A percentile compares a stretch with the other conserved stretches of the same genome.
phyloP scores from a whole-genome alignment of 306 rosid genomes.

The Fagus sylvatica region DNA sequence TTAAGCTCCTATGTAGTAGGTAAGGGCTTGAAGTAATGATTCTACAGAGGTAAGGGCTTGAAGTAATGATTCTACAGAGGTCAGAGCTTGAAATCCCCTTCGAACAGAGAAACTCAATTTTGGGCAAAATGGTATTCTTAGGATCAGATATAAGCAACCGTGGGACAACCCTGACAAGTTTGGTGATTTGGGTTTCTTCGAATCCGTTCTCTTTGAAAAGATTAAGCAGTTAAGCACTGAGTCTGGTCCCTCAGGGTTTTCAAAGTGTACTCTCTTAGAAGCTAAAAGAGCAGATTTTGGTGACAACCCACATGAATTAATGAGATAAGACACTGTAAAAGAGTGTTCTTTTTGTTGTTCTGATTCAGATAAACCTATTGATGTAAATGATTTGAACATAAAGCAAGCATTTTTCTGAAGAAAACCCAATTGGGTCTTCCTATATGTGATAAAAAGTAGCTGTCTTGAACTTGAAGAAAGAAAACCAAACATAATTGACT shows the following conservation, averaged over 20 bases:
- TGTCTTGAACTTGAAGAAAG: too few relatives aligned
- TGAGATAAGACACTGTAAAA: slow-evolving; percentile 36
- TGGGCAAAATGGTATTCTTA: slow-evolving; percentile 35
- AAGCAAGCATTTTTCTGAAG: not conserved
- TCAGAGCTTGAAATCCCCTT: slow-evolving; percentile 33
- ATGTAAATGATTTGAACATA: slow-evolving; percentile 2
- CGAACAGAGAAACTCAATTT: slow-evolving; percentile 34
- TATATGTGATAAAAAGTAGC: too few relatives aligned
- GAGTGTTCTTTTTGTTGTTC: not conserved
- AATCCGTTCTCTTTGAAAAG: slow-evolving; percentile 34
- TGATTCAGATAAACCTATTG: not conserved
- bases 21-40: not conserved
- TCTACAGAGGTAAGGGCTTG: too few relatives aligned
- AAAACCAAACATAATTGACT: too few relatives aligned
- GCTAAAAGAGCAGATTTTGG: slow-evolving; percentile 27
- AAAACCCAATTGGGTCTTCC: not conserved
- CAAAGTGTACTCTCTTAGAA: not conserved
- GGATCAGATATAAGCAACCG: slow-evolving; percentile 12
- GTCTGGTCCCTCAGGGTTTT: slow-evolving; percentile 21
- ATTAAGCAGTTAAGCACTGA: slow-evolving; percentile 27
- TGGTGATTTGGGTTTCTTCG: slow-evolving; percentile 24
- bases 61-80: too few relatives aligned
- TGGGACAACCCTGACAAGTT: slow-evolving; percentile 16
- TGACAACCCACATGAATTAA: slow-evolving; percentile 36
- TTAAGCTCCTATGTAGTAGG: slow-evolving; percentile 23